Evolutionary conservation across 805 yeast species (phyloP).

Genomic region (Citeromyces matritensis): DNA sequence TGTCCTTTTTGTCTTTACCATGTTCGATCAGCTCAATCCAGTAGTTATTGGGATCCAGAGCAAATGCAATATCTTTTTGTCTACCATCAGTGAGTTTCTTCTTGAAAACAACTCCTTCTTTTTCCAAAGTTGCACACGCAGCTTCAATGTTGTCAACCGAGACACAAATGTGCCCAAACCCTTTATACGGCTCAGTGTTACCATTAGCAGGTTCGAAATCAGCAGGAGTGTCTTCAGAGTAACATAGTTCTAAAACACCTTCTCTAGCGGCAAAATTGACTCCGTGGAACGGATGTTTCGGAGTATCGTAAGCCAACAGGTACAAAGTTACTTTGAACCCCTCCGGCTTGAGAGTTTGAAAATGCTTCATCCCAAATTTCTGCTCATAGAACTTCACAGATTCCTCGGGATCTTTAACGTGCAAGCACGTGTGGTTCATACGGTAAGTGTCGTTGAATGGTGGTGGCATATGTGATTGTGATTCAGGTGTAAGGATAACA

Average conservation of each 20-base stretch:
- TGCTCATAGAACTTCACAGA: constrained; percentile 62
- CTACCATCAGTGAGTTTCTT: constrained; percentile 83
- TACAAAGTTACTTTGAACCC: constrained; percentile 49
- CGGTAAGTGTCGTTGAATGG: constrained; percentile 18
- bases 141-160: constrained; percentile 67
- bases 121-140: constrained; percentile 42
- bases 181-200: constrained; percentile 70
- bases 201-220: constrained; percentile 59
- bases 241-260: constrained; percentile 79
- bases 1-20: constrained; percentile 23
- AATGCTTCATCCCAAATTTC: constrained; percentile 57
- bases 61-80: constrained; percentile 87
- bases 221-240: constrained; percentile 55
- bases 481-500: too few relatives aligned
- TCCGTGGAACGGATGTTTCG: constrained; percentile 20
- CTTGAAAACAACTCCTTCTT: constrained; percentile 57
- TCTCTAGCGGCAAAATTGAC: constrained; percentile 21
- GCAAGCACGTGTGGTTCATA: constrained; percentile 60
- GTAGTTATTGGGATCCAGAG: constrained; percentile 89
- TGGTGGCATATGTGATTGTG: too few relatives aligned
- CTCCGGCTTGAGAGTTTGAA: constrained; percentile 35
- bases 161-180: constrained; percentile 89
- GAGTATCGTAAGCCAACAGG: constrained; percentile 44
- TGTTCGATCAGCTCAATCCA: constrained; percentile 85
- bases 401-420: constrained; percentile 68